Evolutionary conservation across 208 protist genomes (phyloP).

Genomic region (Crithidia mellificae): DNA sequence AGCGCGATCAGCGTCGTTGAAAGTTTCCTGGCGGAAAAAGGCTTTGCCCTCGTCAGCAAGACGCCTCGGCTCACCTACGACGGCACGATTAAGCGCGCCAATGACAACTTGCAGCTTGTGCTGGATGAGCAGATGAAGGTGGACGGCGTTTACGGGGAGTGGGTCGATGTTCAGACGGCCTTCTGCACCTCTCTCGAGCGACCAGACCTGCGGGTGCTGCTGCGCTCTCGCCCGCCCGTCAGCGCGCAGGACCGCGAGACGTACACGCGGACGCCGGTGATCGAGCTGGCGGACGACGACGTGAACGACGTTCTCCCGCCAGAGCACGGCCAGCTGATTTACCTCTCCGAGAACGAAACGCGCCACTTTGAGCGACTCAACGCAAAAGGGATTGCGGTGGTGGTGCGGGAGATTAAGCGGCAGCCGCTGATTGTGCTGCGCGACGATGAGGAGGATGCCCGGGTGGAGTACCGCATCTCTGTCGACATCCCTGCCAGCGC

Average conservation of each 20-base stretch:
- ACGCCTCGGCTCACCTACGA: slow-evolving; percentile 63
- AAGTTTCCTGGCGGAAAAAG: slow-evolving; percentile 54
- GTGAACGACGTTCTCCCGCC: slow-evolving; percentile 81
- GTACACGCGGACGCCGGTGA: slow-evolving; percentile 52
- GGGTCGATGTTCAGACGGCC: slow-evolving; percentile 80
- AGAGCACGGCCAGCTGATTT: slow-evolving; percentile 88
- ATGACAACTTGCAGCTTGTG: slow-evolving; percentile 66
- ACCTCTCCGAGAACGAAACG: slow-evolving; percentile 86
- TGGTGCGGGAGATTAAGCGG: slow-evolving; percentile 71
- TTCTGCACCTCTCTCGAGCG: slow-evolving; percentile 66
- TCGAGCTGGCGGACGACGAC: slow-evolving; percentile 79
- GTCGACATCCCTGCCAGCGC: slow-evolving; percentile 66
- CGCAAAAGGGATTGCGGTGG: slow-evolving; percentile 60
- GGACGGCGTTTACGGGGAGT: slow-evolving; percentile 62
- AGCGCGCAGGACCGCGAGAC: slow-evolving; percentile 63
- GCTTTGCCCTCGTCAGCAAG: slow-evolving; percentile 52
- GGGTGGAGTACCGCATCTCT: slow-evolving; percentile 76
- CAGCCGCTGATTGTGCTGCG: slow-evolving; percentile 87
- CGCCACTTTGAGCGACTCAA: slow-evolving; percentile 72
- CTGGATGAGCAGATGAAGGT: slow-evolving; percentile 68
- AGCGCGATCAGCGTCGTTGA: slow-evolving; percentile 45
- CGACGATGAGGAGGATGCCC: slow-evolving; percentile 86
- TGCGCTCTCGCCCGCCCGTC: slow-evolving; percentile 74
- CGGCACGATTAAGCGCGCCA: slow-evolving; percentile 73
- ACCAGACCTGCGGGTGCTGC: slow-evolving; percentile 69